These are phyloP conservation scores for Fusarium keratoplasticum DNA, from an alignment of 2,329 filamentous ascomycete species.

Conservation along the genomic window DNA sequence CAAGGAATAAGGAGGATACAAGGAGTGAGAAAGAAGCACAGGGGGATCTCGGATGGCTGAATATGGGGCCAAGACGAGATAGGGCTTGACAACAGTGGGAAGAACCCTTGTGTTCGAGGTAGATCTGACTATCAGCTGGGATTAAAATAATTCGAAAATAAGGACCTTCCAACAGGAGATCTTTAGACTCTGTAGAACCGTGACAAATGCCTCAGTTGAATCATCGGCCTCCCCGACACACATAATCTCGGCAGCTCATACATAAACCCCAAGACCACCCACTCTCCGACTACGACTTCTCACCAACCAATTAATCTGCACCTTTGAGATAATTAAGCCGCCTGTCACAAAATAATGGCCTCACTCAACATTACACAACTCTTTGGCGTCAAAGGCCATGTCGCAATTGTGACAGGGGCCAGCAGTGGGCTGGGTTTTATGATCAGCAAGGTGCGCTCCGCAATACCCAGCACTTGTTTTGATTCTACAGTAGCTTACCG, in stretches of 20 bases:
- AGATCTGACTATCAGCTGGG: background rate
- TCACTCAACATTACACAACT: background rate
- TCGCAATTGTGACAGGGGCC: background rate
- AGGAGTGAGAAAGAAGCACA: conserved; percentile 18
- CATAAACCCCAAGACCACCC: background rate
- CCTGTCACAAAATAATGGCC: background rate
- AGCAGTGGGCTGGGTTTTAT: background rate
- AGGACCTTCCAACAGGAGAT: background rate
- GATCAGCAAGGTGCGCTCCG: background rate
- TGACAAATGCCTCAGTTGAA: background rate
- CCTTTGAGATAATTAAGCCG: background rate
- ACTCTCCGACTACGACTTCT: background rate
- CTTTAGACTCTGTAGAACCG: background rate
- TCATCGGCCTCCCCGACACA: background rate
- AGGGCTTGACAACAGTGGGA: background rate
- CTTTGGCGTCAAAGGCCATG: background rate
- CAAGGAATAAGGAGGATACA: conserved; percentile 53
- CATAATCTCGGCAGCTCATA: background rate
- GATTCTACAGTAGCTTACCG: background rate
- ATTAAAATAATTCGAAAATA: background rate
- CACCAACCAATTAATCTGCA: background rate
- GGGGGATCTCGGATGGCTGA: background rate
- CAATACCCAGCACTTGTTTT: background rate
- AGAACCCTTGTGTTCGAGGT: background rate
- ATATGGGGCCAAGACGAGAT: background rate